Evolutionary conservation across 2,329 filamentous ascomycete species (phyloP).

Genomic region (Botrytis paeoniae): DNA sequence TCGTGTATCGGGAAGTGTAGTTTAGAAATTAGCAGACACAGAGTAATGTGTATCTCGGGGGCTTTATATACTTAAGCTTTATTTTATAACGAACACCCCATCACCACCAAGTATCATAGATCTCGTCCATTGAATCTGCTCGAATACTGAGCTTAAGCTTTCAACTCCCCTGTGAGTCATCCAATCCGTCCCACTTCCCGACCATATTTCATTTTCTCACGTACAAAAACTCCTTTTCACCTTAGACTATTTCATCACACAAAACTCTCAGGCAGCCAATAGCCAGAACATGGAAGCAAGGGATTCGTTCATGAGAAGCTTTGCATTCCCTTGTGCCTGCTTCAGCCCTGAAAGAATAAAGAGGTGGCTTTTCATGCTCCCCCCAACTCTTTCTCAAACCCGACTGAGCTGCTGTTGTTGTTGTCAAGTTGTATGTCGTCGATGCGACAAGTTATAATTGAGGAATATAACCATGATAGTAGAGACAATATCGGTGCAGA

Average conservation of each 20-base stretch:
- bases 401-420: rapidly evolving
- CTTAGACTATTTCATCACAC: neutral
- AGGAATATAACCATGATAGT: rapidly evolving
- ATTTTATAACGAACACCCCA: neutral
- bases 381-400: rapidly evolving
- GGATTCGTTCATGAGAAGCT: rapidly evolving
- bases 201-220: neutral
- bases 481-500: neutral
- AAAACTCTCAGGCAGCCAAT: rapidly evolving
- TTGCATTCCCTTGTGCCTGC: neutral
- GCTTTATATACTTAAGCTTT: neutral
- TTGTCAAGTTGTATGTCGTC: neutral
- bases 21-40: too few species aligned
- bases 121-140: too few species aligned
- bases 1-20: too few species aligned
- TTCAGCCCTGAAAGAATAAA: neutral
- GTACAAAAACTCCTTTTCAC: neutral
- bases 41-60: neutral
- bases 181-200: rapidly evolving
- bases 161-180: neutral
- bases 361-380: rapidly evolving
- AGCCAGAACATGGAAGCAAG: rapidly evolving
- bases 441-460: neutral
- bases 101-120: too few species aligned
- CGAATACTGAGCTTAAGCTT: too few species aligned